phyloP scores from a whole-genome alignment of 768 basidiomycete species.

The Serpula lacrymans region DNA sequence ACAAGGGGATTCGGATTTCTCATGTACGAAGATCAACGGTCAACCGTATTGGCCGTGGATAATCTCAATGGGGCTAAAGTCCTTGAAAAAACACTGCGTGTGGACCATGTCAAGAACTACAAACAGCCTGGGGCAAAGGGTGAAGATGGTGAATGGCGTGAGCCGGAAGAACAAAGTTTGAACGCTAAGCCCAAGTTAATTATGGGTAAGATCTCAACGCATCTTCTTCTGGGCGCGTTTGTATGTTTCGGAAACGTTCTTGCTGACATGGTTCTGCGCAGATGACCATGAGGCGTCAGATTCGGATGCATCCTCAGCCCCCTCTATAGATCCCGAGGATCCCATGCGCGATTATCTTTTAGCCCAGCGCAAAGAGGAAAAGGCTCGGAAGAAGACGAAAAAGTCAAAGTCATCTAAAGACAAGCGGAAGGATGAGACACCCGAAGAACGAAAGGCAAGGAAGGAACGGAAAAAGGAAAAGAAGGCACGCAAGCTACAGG shows the following conservation, averaged over 20 bases:
- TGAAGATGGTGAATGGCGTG: conserved; percentile 82
- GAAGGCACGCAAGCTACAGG: conserved; percentile 48
- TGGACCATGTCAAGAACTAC: conserved; percentile 91
- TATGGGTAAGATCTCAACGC: conserved; percentile 42
- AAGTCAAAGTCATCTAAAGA: conserved; percentile 58
- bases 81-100: conserved; percentile 80
- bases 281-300: conserved; percentile 58
- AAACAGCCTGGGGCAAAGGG: conserved; percentile 79
- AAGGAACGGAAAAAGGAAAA: conserved; percentile 75
- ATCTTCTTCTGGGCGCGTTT: conserved; percentile 3
- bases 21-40: conserved; percentile 99
- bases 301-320: conserved; percentile 59
- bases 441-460: conserved; percentile 70
- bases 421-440: conserved; percentile 72
- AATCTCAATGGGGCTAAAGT: conserved; percentile 96
- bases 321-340: conserved; percentile 90
- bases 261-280: conserved; percentile 24
- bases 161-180: conserved; percentile 79
- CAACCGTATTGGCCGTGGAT: conserved; percentile 94
- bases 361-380: conserved; percentile 68
- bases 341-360: conserved; percentile 95
- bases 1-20: conserved; percentile 91
- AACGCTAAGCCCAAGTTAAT: conserved; percentile 82
- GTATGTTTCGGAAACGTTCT: too few species aligned
- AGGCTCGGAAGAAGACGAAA: conserved; percentile 54